Evolutionary conservation across 345 rosid genomes (phyloP).

Genomic region (Erodium maritimum): DNA sequence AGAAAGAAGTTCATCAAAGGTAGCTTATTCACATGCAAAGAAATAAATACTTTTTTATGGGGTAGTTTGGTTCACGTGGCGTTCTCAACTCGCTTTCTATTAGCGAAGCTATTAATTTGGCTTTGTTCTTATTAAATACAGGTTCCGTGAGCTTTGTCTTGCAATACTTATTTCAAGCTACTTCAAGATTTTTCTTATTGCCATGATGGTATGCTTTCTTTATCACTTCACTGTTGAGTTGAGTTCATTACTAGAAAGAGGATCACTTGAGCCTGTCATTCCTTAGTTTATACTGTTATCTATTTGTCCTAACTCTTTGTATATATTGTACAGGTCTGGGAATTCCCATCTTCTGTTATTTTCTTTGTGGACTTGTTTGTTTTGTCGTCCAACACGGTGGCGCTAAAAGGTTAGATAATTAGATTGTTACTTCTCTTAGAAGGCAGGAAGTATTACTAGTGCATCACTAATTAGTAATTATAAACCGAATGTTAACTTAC

Average conservation of each 20-base stretch:
- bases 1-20: too few species aligned
- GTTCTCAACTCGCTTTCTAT: not conserved
- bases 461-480: not conserved
- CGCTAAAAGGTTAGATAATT: constrained; percentile 53
- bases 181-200: too few species aligned
- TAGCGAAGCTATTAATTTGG: not conserved
- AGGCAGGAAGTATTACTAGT: not conserved
- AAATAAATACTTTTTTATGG: too few species aligned
- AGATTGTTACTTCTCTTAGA: not conserved
- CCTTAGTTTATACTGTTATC: not conserved
- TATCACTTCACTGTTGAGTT: not conserved
- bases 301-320: not conserved
- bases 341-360: constrained; percentile 61
- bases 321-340: constrained; percentile 54
- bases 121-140: constrained; percentile 5
- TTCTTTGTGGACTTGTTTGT: constrained; percentile 62
- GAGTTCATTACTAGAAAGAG: too few species aligned
- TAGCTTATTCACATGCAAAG: too few species aligned
- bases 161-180: too few species aligned
- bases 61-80: too few species aligned
- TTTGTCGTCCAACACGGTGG: constrained; percentile 57
- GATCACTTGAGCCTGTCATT: too few species aligned
- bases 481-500: not conserved
- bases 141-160: constrained; percentile 36
- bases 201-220: constrained; percentile 39